phyloP scores from a whole-genome alignment of 176 grass and related monocot species.

The Aegilops umbellulata region DNA sequence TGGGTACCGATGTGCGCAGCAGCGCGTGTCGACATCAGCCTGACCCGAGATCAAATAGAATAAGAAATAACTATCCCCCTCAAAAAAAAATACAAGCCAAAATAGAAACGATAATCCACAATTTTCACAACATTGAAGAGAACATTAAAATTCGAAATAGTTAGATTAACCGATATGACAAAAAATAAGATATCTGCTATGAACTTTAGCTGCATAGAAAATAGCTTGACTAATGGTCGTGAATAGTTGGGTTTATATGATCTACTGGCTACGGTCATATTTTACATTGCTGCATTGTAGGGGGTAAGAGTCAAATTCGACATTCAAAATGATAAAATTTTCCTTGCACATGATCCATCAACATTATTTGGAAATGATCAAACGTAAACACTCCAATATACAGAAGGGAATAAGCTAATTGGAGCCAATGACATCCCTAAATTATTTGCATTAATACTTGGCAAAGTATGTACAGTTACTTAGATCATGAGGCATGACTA shows the following conservation, averaged over 20 bases:
- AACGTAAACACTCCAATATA: background rate
- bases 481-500: background rate
- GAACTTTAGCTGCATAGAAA: constrained; percentile 1
- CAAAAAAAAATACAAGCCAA: background rate
- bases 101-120: background rate
- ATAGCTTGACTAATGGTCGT: background rate
- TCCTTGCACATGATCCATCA: constrained; percentile 1
- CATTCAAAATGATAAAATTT: background rate
- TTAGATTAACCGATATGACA: background rate
- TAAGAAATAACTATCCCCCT: background rate
- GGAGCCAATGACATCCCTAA: background rate
- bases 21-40: constrained; percentile 15
- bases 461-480: background rate
- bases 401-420: background rate
- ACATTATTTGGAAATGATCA: background rate
- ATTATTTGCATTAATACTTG: background rate
- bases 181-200: background rate
- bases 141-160: background rate
- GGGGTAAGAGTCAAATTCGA: background rate
- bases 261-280: background rate
- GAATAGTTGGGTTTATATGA: background rate
- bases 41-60: constrained; percentile 20
- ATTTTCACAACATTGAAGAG: background rate
- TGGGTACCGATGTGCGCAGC: constrained; percentile 25
- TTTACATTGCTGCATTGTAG: background rate